phyloP scores from a whole-genome alignment of 139 green algal genomes.

The Tetradesmus obliquus region DNA sequence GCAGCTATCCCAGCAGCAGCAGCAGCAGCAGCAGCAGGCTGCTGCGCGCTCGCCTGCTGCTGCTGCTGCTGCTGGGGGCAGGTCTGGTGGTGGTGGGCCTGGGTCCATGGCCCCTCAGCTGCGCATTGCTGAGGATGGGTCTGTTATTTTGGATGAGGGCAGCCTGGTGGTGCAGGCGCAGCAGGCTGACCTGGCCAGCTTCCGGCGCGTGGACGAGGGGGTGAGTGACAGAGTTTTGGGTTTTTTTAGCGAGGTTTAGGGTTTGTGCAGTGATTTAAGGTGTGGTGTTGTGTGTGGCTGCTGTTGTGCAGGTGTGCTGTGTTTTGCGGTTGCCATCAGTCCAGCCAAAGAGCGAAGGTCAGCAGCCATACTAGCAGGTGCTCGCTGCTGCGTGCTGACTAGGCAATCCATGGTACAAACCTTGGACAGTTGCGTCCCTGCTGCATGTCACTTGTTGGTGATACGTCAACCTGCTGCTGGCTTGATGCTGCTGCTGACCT shows the following conservation, averaged over 20 bases:
- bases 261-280: not conserved
- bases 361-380: too few relatives aligned
- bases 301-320: not conserved
- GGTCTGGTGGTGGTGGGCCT: not conserved
- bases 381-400: too few relatives aligned
- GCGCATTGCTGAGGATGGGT: constrained; percentile 59
- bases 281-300: not conserved
- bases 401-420: too few relatives aligned
- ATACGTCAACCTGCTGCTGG: too few relatives aligned
- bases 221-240: not conserved
- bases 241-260: not conserved
- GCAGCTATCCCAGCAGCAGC: constrained; percentile 3
- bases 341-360: too few relatives aligned
- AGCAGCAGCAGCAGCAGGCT: constrained; percentile 11
- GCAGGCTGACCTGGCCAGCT: constrained; percentile 47
- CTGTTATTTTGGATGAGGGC: constrained; percentile 63
- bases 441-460: not conserved
- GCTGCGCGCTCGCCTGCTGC: not conserved
- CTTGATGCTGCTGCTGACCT: not conserved
- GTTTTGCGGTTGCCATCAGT: not conserved
- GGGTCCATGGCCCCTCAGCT: constrained; percentile 53
- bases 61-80: constrained; percentile 3
- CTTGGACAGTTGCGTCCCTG: too few relatives aligned
- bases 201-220: constrained; percentile 45
- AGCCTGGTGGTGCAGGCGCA: constrained; percentile 72